Conservation (phyloP, 768 basidiomycete genomes). For the Leccinum subtestaceum region DNA sequence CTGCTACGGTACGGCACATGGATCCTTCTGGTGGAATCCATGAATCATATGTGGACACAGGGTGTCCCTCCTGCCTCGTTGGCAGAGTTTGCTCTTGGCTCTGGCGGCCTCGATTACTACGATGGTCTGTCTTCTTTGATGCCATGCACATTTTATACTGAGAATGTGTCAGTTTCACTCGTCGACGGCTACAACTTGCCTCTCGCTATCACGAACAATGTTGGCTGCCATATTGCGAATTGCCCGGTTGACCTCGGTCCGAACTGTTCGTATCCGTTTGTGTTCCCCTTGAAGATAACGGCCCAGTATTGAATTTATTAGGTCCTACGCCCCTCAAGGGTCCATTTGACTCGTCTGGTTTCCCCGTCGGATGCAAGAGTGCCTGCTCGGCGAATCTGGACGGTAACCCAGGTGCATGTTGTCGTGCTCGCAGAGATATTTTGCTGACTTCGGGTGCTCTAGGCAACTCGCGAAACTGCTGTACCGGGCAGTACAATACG, state of each 20-base stretch:
- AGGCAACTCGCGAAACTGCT: slow-evolving; percentile 65
- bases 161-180: slow-evolving; percentile 46
- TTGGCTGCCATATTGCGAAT: slow-evolving; percentile 50
- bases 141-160: background rate
- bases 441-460: slow-evolving; percentile 1
- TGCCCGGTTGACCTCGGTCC: slow-evolving; percentile 64
- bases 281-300: background rate
- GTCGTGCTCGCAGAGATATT: background rate
- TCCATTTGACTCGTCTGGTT: slow-evolving; percentile 51
- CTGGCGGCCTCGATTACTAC: slow-evolving; percentile 50
- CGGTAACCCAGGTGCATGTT: slow-evolving; percentile 29
- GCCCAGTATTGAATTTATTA: slow-evolving; percentile 11
- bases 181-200: slow-evolving; percentile 70
- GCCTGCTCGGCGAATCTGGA: slow-evolving; percentile 47
- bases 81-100: slow-evolving; percentile 63
- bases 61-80: slow-evolving; percentile 69
- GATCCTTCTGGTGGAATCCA: background rate
- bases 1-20: slow-evolving; percentile 43
- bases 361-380: slow-evolving; percentile 58
- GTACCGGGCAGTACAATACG: slow-evolving; percentile 53
- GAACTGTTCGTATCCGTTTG: slow-evolving; percentile 39
- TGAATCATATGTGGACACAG: slow-evolving; percentile 22
- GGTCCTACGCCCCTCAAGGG: slow-evolving; percentile 52
- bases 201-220: slow-evolving; percentile 52
- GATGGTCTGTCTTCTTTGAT: slow-evolving; percentile 44